Conservation (phyloP, 441 rosid species). For the Heliophila coronopifolia region DNA sequence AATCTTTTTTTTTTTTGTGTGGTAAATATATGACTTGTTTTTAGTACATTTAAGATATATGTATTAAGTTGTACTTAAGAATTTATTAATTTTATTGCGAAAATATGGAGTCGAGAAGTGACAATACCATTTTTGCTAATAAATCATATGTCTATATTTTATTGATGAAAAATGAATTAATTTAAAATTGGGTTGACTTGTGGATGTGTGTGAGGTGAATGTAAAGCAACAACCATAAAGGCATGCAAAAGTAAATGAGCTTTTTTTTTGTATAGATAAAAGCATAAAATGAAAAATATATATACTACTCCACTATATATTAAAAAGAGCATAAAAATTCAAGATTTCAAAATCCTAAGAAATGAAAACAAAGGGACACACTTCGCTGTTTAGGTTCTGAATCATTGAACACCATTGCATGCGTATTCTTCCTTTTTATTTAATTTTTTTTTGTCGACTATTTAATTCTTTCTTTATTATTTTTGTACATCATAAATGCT, state of each 20-base stretch:
- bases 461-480: not conserved
- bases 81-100: too few relatives aligned
- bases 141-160: too few relatives aligned
- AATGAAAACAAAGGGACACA: not conserved
- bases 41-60: not conserved
- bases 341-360: conserved; percentile 9
- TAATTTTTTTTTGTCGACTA: too few relatives aligned
- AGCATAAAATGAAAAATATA: not conserved
- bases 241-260: conserved; percentile 15
- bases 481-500: too few relatives aligned
- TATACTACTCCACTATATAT: too few relatives aligned
- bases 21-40: not conserved
- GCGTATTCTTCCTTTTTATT: not conserved
- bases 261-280: not conserved
- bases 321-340: not conserved
- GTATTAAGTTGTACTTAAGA: too few relatives aligned
- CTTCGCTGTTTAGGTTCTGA: not conserved
- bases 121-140: too few relatives aligned
- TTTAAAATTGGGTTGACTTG: conserved; percentile 20
- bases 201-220: conserved; percentile 5
- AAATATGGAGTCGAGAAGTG: too few relatives aligned
- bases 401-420: conserved; percentile 11
- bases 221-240: not conserved
- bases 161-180: too few relatives aligned
- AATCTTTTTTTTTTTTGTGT: not conserved